A percentile compares a stretch with the other conserved stretches of the same genome.
Conservation (phyloP, 768 basidiomycete species). For the Termitomyces sp. region DNA sequence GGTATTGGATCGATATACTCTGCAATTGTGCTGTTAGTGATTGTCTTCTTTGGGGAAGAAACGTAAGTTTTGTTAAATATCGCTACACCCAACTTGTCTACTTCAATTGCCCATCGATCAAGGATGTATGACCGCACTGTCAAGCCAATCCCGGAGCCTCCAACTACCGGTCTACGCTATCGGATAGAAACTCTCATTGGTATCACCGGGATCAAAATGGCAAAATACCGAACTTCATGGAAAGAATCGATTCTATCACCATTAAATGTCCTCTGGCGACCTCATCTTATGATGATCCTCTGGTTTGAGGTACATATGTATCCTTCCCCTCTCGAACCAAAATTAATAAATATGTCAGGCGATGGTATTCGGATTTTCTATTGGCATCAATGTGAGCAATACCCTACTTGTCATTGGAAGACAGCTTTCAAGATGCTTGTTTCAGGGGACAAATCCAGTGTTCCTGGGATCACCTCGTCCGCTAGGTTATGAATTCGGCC, state of each 20-base stretch:
- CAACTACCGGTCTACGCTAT: constrained; percentile 35
- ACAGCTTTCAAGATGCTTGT: constrained; percentile 19
- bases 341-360: constrained; percentile 7
- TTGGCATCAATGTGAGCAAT: constrained; percentile 32
- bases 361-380: constrained; percentile 29
- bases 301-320: constrained; percentile 33
- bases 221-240: constrained; percentile 36
- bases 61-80: constrained; percentile 37
- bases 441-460: constrained; percentile 30
- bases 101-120: neutral
- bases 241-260: constrained; percentile 28
- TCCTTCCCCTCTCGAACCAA: neutral
- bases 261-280: constrained; percentile 44
- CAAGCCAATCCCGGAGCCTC: constrained; percentile 34
- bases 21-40: constrained; percentile 36
- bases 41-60: constrained; percentile 49
- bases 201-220: constrained; percentile 50
- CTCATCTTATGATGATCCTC: constrained; percentile 38
- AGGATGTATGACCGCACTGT: constrained; percentile 53
- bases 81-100: neutral
- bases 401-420: neutral
- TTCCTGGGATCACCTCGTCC: constrained; percentile 24
- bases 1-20: constrained; percentile 65
- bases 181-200: constrained; percentile 51
- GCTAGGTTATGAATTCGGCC: constrained; percentile 33